These are phyloP conservation scores for Pelargonium citronellum DNA, from an alignment of 441 rosid genomes.

Conservation along the genomic window DNA sequence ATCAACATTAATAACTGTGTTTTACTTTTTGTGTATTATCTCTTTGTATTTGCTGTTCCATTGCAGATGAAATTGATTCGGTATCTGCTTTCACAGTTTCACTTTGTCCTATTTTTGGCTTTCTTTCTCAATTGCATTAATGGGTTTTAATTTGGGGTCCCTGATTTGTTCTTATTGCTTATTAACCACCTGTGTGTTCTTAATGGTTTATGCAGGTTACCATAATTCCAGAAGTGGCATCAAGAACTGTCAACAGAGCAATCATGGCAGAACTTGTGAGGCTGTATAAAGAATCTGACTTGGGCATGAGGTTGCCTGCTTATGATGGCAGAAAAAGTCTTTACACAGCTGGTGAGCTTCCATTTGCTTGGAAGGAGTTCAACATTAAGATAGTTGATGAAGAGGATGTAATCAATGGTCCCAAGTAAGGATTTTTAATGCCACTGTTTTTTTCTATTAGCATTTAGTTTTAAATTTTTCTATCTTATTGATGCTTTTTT, in stretches of 20 bases:
- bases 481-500: slow-evolving; percentile 5
- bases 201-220: slow-evolving; percentile 66
- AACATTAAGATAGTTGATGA: slow-evolving; percentile 69
- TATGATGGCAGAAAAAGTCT: slow-evolving; percentile 93
- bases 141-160: slow-evolving; percentile 27
- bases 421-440: slow-evolving; percentile 52
- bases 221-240: slow-evolving; percentile 85
- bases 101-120: slow-evolving; percentile 13
- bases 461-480: slow-evolving; percentile 6
- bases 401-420: slow-evolving; percentile 68
- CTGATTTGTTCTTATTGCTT: slow-evolving; percentile 38
- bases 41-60: slow-evolving; percentile 25
- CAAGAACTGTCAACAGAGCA: slow-evolving; percentile 73
- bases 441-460: slow-evolving; percentile 9
- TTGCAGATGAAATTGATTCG: slow-evolving; percentile 32
- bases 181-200: slow-evolving; percentile 24
- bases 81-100: slow-evolving; percentile 27
- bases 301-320: slow-evolving; percentile 88
- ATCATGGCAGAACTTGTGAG: slow-evolving; percentile 87
- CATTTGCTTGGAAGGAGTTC: slow-evolving; percentile 85
- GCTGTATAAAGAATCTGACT: slow-evolving; percentile 72
- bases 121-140: slow-evolving; percentile 27
- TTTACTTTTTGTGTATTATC: neutral
- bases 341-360: slow-evolving; percentile 94
- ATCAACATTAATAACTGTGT: neutral